These are phyloP conservation scores for Ophiosphaerella narmari DNA, from an alignment of 2,329 filamentous ascomycete species.

Conservation along the genomic window DNA sequence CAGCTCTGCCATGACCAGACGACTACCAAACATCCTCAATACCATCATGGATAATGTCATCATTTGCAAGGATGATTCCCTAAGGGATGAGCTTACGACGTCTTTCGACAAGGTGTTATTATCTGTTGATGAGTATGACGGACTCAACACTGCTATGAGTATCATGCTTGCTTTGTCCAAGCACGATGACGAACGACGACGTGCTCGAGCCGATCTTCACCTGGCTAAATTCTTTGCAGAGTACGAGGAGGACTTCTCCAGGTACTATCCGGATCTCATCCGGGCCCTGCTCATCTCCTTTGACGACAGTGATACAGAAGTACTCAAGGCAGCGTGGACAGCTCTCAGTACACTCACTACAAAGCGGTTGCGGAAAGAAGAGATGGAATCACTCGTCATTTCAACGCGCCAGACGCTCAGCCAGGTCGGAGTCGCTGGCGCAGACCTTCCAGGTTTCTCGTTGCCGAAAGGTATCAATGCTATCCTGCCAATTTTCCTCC, in stretches of 20 bases:
- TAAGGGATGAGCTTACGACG: conserved; percentile 72
- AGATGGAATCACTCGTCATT: conserved; percentile 91
- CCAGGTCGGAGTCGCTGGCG: conserved; percentile 85
- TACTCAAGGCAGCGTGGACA: conserved; percentile 88
- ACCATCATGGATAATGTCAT: conserved; percentile 93
- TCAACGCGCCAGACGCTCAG: conserved; percentile 86
- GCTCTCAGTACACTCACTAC: conserved; percentile 81
- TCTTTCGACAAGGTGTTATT: conserved; percentile 89
- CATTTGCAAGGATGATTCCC: conserved; percentile 72
- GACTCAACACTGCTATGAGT: conserved; percentile 93
- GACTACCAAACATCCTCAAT: conserved; percentile 87
- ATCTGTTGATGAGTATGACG: conserved; percentile 94
- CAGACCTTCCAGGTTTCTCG: conserved; percentile 82
- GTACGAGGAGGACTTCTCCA: conserved; percentile 84
- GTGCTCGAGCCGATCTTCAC: conserved; percentile 77
- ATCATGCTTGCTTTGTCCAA: conserved; percentile 86
- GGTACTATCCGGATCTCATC: conserved; percentile 95
- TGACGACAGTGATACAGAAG: conserved; percentile 79
- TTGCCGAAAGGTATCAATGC: conserved; percentile 97
- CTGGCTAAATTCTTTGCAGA: conserved; percentile 84
- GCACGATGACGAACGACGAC: conserved; percentile 86
- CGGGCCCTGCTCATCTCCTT: conserved; percentile 89
- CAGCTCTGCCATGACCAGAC: conserved; percentile 85
- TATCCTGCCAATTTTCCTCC: conserved; percentile 93
- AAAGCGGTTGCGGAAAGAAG: conserved; percentile 88